Evolutionary conservation across 352 stramenopile species (phyloP).

Genomic region (Peronospora farinosa): DNA sequence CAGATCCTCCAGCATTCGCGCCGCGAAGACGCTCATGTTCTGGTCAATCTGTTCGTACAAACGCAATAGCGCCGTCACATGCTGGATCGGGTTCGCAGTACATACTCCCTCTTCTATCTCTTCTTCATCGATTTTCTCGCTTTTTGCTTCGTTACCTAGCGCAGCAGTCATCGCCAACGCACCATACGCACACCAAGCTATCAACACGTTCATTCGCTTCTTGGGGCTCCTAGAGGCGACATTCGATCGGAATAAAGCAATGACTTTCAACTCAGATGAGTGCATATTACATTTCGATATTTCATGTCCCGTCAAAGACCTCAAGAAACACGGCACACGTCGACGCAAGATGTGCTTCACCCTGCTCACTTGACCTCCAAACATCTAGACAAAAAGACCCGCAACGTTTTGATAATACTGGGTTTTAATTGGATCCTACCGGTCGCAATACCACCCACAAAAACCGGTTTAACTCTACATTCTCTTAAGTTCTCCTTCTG

Average conservation of each 20-base stretch:
- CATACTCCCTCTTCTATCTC: slow-evolving; percentile 25
- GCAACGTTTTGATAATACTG: too few relatives aligned
- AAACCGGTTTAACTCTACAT: background rate
- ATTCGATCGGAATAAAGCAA: slow-evolving; percentile 9
- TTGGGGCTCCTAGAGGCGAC: slow-evolving; percentile 1
- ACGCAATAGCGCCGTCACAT: slow-evolving; percentile 57
- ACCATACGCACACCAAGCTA: slow-evolving; percentile 4
- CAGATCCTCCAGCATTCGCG: slow-evolving; percentile 59
- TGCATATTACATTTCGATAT: background rate
- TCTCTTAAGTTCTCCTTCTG: background rate
- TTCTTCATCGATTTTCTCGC: slow-evolving; percentile 18
- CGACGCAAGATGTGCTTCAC: slow-evolving; percentile 11
- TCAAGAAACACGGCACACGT: slow-evolving; percentile 10
- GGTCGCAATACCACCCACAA: background rate
- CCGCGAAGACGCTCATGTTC: slow-evolving; percentile 77
- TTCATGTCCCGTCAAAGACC: background rate
- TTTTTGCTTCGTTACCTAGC: slow-evolving; percentile 11
- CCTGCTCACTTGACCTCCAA: slow-evolving; percentile 1
- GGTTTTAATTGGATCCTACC: too few relatives aligned
- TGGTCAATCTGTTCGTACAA: slow-evolving; percentile 81
- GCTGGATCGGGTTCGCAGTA: slow-evolving; percentile 61
- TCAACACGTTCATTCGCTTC: slow-evolving; percentile 1
- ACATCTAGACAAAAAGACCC: slow-evolving; percentile 2
- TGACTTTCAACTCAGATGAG: background rate
- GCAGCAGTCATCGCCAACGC: slow-evolving; percentile 11